Evolutionary conservation across 2,329 filamentous ascomycete genomes (phyloP).

Genomic region (Claviceps sp.): DNA sequence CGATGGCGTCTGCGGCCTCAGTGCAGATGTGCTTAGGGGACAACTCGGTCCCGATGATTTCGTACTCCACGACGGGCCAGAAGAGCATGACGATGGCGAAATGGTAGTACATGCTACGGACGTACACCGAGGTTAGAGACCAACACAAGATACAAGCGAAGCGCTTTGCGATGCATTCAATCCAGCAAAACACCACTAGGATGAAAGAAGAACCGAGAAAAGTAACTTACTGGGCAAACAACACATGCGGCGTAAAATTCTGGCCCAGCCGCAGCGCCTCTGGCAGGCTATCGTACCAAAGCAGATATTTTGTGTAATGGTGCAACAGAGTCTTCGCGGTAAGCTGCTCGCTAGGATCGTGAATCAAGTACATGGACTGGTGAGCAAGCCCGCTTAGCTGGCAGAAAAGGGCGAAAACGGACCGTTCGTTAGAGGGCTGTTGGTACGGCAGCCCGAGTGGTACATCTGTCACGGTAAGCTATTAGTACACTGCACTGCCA

Average conservation of each 20-base stretch:
- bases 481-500: neutral
- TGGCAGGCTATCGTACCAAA: conserved; percentile 57
- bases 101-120: conserved; percentile 53
- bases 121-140: neutral
- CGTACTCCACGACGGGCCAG: conserved; percentile 51
- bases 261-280: conserved; percentile 48
- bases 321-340: conserved; percentile 48
- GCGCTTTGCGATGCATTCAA: neutral
- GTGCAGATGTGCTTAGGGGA: conserved; percentile 52
- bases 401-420: conserved; percentile 53
- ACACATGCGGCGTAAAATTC: conserved; percentile 56
- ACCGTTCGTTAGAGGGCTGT: conserved; percentile 54
- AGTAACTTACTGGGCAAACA: conserved; percentile 56
- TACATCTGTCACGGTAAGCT: conserved; percentile 22
- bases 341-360: conserved; percentile 51
- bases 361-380: conserved; percentile 54
- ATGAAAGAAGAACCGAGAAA: too few species aligned
- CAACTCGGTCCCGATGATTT: conserved; percentile 47
- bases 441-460: conserved; percentile 39
- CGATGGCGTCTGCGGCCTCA: conserved; percentile 44
- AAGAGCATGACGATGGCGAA: conserved; percentile 56
- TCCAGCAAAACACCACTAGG: too few species aligned
- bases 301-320: conserved; percentile 53
- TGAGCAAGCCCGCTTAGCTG: conserved; percentile 61
- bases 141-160: neutral